Evolutionary conservation across 73 alveolate genomes (phyloP), one percentile per base, ranked within the genome.

Genomic region (Paramecium sonneborni): DNA sequence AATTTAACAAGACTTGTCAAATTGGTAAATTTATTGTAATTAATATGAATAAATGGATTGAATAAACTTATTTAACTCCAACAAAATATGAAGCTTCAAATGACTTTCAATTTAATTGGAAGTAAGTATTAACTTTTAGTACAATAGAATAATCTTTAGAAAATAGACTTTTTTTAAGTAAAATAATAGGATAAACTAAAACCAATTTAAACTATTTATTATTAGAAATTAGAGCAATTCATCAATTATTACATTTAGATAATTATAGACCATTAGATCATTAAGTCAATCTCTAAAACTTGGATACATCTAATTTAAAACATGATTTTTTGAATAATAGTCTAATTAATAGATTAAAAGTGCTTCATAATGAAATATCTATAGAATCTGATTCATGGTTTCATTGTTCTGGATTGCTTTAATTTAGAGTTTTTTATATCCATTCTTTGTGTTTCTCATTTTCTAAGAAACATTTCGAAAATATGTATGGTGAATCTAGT

Each of bases 321-420:
- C 10, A 26, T 24, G 84, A 26, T 3, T 67, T 30, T 67, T 67
- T 67, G 3, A 26, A 67, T 10, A 30, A 11, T 12, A 30, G 48
- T 67, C 23, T 67, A 32, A 67, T 67, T 12, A 6, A 20, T 26
- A 67, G 26, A 67, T 26, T 67, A 24, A 30, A 67, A 12, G 2
- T 4, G 12, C 24, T 67, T 0, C 84, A 67, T 67, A 26, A 67
- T 30, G 84, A 67, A 67, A 67, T 67, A 14, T 67, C 84, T 5
- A 67, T 67, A 67, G 84, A 67, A 67, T 67, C 84, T 67, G 23
- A 67, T 67, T 67, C 84, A 14, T 67, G 84, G 84, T 67, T 67
- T 67, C 84, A 67, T 67, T 12, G 44, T 8, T 12, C 38, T 9
- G 84, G 84, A 30, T 30, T 67, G 24, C 1, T 67, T 14, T 30